Percentiles rank a stretch among this genome's conserved stretches.
phyloP scores from a whole-genome alignment of 73 alveolate genomes.

The Tetrahymena elliotti region DNA sequence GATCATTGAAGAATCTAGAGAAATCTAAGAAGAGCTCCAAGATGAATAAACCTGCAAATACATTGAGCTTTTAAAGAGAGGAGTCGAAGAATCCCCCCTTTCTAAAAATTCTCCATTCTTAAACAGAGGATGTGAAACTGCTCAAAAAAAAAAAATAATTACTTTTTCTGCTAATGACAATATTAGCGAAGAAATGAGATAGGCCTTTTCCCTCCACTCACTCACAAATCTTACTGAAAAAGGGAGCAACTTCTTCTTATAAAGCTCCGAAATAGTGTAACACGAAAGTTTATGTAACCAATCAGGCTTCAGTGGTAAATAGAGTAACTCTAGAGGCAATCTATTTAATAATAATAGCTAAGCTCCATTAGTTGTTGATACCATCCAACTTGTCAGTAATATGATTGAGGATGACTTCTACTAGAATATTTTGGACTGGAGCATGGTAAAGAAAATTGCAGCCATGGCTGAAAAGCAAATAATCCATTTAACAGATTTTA shows the following conservation, averaged over 20 bases:
- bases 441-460: neutral
- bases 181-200: neutral
- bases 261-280: neutral
- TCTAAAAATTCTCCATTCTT: neutral
- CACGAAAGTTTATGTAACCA: neutral
- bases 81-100: neutral
- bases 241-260: neutral
- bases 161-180: neutral
- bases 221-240: neutral
- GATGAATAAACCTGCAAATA: neutral
- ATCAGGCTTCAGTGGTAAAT: neutral
- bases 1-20: neutral
- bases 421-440: neutral
- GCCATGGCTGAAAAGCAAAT: neutral
- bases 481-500: neutral
- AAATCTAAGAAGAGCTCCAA: neutral
- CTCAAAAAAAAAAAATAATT: neutral
- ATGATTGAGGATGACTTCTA: neutral
- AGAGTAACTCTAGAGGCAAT: neutral
- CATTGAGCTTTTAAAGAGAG: neutral
- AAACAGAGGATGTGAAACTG: neutral
- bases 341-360: neutral
- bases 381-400: neutral
- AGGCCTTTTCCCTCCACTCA: neutral
- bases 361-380: neutral